Percentiles rank a stretch among this genome's conserved stretches.
These are phyloP conservation scores for Leccinum disarticulatum DNA, from an alignment of 768 basidiomycete species.

Conservation along the genomic window DNA sequence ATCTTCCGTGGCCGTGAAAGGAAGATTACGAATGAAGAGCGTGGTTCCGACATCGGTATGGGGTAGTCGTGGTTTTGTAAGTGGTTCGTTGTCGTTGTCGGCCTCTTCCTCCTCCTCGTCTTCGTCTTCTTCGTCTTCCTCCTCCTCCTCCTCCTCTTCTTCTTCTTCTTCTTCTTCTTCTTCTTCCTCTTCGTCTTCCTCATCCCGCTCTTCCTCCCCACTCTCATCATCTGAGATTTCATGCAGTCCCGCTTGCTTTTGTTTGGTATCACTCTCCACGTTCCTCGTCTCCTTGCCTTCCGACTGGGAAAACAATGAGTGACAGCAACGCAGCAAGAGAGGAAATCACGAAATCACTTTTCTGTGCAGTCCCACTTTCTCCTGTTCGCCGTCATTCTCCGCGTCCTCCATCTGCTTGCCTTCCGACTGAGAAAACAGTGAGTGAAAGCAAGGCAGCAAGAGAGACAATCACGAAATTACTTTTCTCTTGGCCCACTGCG, in stretches of 20 bases:
- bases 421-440: constrained; percentile 39
- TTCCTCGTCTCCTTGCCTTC: constrained; percentile 35
- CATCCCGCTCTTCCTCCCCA: constrained; percentile 35
- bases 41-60: constrained; percentile 87
- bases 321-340: not conserved
- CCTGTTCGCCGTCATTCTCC: constrained; percentile 23
- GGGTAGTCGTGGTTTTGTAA: constrained; percentile 68
- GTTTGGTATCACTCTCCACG: constrained; percentile 39
- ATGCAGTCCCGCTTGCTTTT: constrained; percentile 47
- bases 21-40: constrained; percentile 90
- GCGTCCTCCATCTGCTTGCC: constrained; percentile 30
- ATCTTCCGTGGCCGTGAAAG: constrained; percentile 90
- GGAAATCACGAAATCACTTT: constrained; percentile 50
- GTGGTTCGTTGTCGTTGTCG: constrained; percentile 37
- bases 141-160: constrained; percentile 25
- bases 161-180: not conserved
- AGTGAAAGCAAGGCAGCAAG: not conserved
- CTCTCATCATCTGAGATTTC: constrained; percentile 29
- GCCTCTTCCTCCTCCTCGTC: no score
- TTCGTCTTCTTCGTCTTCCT: constrained; percentile 13
- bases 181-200: constrained; percentile 26
- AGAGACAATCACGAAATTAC: constrained; percentile 37
- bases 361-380: constrained; percentile 32
- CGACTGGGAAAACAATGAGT: constrained; percentile 32
- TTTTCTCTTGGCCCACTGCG: constrained; percentile 81